Conservation (phyloP, 768 basidiomycete genomes). For the Xerocomellus chrysenteron region DNA sequence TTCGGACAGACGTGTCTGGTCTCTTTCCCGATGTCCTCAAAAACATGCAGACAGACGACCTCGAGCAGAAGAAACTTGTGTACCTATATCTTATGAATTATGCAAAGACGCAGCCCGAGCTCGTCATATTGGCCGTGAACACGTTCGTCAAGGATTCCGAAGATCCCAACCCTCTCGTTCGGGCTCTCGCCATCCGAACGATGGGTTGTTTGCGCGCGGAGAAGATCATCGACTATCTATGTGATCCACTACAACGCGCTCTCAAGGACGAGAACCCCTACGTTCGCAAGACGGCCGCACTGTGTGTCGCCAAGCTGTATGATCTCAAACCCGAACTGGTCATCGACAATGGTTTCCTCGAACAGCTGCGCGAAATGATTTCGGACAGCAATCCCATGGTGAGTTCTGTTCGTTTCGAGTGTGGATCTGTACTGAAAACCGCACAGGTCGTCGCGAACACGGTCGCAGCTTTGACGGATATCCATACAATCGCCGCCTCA, state of each 20-base stretch:
- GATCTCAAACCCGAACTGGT: slow-evolving; percentile 96
- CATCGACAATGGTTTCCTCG: slow-evolving; percentile 91
- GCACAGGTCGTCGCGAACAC: slow-evolving; percentile 94
- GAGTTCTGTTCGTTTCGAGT: slow-evolving; percentile 18
- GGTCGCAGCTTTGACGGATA: slow-evolving; percentile 88
- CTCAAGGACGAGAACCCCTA: slow-evolving; percentile 96
- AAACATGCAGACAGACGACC: slow-evolving; percentile 99
- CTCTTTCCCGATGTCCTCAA: slow-evolving; percentile 98
- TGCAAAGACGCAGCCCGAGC: slow-evolving; percentile 97
- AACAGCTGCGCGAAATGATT: slow-evolving; percentile 88
- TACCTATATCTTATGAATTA: slow-evolving; percentile 99
- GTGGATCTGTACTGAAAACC: background rate
- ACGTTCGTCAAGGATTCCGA: slow-evolving; percentile 98
- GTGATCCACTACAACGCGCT: slow-evolving; percentile 89
- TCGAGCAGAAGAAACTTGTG: slow-evolving; percentile 99
- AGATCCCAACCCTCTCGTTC: slow-evolving; percentile 94
- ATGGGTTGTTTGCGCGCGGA: slow-evolving; percentile 98
- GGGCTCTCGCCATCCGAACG: slow-evolving; percentile 94
- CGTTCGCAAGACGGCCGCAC: slow-evolving; percentile 95
- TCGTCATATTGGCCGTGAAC: slow-evolving; percentile 98
- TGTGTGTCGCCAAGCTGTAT: slow-evolving; percentile 97
- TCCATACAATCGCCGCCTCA: slow-evolving; percentile 70
- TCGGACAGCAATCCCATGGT: slow-evolving; percentile 98
- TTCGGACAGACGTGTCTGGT: slow-evolving; percentile 72
- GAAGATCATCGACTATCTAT: slow-evolving; percentile 99